A percentile compares a stretch with the other conserved stretches of the same genome.
Evolutionary conservation across 2,329 filamentous ascomycete species (phyloP).

Genomic region (Paraconiothyrium brasiliense): DNA sequence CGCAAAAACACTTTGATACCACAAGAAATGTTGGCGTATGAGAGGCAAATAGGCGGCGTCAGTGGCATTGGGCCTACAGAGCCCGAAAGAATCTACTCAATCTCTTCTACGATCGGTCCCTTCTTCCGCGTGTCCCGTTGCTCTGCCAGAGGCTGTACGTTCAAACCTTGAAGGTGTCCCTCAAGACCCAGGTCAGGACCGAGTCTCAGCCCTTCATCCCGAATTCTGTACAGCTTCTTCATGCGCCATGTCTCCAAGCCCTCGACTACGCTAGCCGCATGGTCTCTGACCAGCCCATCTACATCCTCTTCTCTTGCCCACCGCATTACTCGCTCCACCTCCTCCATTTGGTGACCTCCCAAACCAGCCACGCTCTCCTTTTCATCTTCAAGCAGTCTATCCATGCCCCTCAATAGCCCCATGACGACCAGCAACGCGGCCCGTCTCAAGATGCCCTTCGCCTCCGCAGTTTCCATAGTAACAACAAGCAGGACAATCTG

Average conservation of each 20-base stretch:
- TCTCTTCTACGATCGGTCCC: conserved; percentile 63
- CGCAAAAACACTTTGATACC: conserved; percentile 25
- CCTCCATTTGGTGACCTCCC: conserved; percentile 64
- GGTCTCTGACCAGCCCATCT: conserved; percentile 73
- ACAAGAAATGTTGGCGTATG: conserved; percentile 21
- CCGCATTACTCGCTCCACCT: conserved; percentile 68
- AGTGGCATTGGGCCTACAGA: conserved; percentile 6
- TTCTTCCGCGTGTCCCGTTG: conserved; percentile 46
- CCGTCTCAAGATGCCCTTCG: conserved; percentile 72
- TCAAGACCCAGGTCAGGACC: conserved; percentile 42
- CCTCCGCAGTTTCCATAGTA: conserved; percentile 67
- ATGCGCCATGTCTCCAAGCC: conserved; percentile 71
- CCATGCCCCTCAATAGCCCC: conserved; percentile 68
- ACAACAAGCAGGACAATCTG: conserved; percentile 72
- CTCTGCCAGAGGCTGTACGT: conserved; percentile 46
- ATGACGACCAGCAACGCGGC: conserved; percentile 72
- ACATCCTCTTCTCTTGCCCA: conserved; percentile 73
- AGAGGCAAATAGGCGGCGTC: conserved; percentile 17
- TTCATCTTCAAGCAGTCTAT: conserved; percentile 56
- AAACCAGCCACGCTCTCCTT: conserved; percentile 60
- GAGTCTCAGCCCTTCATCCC: conserved; percentile 33
- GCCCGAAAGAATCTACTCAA: conserved; percentile 58
- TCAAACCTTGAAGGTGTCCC: conserved; percentile 57
- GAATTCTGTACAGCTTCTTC: conserved; percentile 58
- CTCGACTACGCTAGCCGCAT: conserved; percentile 73